Base-by-base conservation (phyloP, 768 basidiomycete species). In the Boletus edulis region DNA sequence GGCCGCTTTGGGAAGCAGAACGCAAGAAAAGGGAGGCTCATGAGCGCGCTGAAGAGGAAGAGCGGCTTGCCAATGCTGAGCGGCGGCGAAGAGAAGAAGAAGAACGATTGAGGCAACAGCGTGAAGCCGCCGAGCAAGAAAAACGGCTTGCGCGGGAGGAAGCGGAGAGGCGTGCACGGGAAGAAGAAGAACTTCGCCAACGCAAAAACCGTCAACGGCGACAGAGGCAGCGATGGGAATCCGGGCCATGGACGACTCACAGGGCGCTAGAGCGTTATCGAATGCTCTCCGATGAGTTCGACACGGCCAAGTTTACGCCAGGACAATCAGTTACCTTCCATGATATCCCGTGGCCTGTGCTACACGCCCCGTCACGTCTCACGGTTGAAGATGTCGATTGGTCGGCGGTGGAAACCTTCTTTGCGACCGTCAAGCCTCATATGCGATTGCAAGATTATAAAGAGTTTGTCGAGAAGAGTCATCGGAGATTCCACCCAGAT, bases 401-500 rank as follows among this genome's bases (percentile, higher is more conserved):
- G 84, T 69, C 76, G 12, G 75, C 84, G 0, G 89, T 91, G 46
- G 86, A 89, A 63, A 73, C 73, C 20, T 93, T 93, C 69, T 92
- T 91, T 62, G 68, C 68, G 15, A 74, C 75, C 6, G 77, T 85
- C 27, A 76, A 74, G 60, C 56, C 59, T 17, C 76, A 79, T 42
- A 78, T 89, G 77, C 77, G 81, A 22, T 51, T 69, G 17, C 81
- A 85, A 65, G 86, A 87, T 46, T 91, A 81, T 70, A 83, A 79
- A 63, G 67, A 66, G 2, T 78, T 91, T 52, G 77, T 92, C 4
- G 81, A 88, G 71, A 83, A 82, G 63, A 86, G 85, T 61, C 81
- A 90, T 62, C 78, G 82, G 39, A 73, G 89, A 49, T 92, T 91
- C 67, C 91, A 91, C 61, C 87, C 89, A 2, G 90, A 92, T 68